Conservation (phyloP, 345 rosid species). For the Syzygium grande region DNA sequence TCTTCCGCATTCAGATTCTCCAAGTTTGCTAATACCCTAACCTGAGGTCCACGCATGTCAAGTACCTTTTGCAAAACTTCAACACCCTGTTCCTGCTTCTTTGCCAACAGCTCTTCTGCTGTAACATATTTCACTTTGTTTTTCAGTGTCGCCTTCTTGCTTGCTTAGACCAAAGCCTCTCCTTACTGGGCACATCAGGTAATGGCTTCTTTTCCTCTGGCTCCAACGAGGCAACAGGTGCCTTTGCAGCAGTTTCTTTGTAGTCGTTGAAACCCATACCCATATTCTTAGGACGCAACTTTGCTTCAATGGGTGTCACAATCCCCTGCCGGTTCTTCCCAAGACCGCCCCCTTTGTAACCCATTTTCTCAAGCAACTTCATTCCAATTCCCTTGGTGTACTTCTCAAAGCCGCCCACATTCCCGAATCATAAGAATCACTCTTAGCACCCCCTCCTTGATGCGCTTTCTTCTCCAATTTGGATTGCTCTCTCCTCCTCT, state of each 20-base stretch:
- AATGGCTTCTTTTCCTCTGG: slow-evolving; percentile 53
- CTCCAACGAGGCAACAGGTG: slow-evolving; percentile 29
- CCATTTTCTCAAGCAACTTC: slow-evolving; percentile 87
- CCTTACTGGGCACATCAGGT: slow-evolving; percentile 21
- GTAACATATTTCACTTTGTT: slow-evolving; percentile 29
- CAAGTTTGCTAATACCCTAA: slow-evolving; percentile 73
- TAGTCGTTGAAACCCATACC: slow-evolving; percentile 90
- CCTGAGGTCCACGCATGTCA: slow-evolving; percentile 94
- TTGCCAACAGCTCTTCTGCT: slow-evolving; percentile 62
- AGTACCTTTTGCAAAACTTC: slow-evolving; percentile 81
- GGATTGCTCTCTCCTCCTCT: slow-evolving; percentile 49
- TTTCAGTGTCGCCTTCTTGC: slow-evolving; percentile 3
- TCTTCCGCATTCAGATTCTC: slow-evolving; percentile 90
- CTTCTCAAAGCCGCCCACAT: slow-evolving; percentile 68
- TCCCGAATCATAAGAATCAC: slow-evolving; percentile 23
- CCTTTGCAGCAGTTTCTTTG: slow-evolving; percentile 47
- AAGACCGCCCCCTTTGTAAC: slow-evolving; percentile 82
- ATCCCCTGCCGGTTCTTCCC: slow-evolving; percentile 90
- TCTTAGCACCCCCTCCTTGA: slow-evolving; percentile 32
- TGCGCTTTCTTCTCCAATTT: slow-evolving; percentile 47
- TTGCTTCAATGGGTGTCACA: slow-evolving; percentile 73
- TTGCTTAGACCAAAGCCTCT: slow-evolving; percentile 62
- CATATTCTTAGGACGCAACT: slow-evolving; percentile 86
- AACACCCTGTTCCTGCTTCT: slow-evolving; percentile 71
- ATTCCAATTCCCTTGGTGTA: slow-evolving; percentile 74